Percentiles rank a stretch among this genome's conserved stretches.
Evolutionary conservation across 208 protist genomes (phyloP).

Genomic region (Eutreptiella sp.): DNA sequence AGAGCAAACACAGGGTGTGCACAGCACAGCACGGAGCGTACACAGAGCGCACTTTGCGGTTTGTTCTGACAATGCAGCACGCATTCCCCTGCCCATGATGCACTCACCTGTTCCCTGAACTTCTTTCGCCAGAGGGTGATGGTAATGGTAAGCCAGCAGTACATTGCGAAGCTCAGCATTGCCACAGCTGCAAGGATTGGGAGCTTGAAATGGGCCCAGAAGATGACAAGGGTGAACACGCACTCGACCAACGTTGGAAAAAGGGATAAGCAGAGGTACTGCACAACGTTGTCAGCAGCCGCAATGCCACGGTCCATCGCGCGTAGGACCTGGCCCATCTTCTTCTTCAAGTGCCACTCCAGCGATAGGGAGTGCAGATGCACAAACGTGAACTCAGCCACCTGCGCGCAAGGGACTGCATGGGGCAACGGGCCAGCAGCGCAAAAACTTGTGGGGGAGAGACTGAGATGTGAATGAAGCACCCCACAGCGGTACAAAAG

Average conservation of each 20-base stretch:
- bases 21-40: no score
- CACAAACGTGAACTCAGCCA: no score
- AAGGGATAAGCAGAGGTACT: constrained; percentile 22
- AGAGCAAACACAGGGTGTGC: no score
- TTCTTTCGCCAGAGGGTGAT: constrained; percentile 31
- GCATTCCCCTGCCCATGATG: no score
- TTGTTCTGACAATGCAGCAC: no score
- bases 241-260: constrained; percentile 25
- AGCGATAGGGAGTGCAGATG: constrained; percentile 27
- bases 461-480: no score
- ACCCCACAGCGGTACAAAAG: no score
- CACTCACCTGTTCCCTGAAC: constrained; percentile 28
- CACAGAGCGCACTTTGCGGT: no score
- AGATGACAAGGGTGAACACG: constrained; percentile 12
- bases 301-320: constrained; percentile 24
- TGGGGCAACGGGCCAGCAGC: no score
- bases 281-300: constrained; percentile 18
- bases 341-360: constrained; percentile 28
- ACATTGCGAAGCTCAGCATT: constrained; percentile 8
- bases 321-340: constrained; percentile 22
- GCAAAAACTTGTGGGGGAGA: no score
- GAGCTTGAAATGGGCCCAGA: background rate
- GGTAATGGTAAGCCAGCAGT: background rate
- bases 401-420: no score
- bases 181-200: background rate